A percentile compares a stretch with the other conserved stretches of the same genome.
Evolutionary conservation across 192 early-diverging fungal genomes (phyloP).

Genomic region (Chytriomyces confervae): DNA sequence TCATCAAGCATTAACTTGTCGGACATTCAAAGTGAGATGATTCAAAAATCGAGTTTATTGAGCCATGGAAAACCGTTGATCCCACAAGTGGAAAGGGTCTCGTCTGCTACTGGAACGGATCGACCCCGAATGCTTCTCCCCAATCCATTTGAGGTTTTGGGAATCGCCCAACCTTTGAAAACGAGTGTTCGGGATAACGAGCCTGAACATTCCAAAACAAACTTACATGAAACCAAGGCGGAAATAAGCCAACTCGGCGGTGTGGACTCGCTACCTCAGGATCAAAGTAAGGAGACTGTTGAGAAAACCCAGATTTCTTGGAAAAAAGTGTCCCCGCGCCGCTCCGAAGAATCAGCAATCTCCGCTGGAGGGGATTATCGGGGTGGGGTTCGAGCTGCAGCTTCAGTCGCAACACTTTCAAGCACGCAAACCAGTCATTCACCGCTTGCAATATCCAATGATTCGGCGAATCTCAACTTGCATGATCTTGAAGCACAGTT

Average conservation of each 20-base stretch:
- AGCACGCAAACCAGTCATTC: neutral
- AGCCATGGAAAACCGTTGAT: too few relatives aligned
- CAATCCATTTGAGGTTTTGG: constrained; percentile 31
- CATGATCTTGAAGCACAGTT: neutral
- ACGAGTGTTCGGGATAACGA: neutral
- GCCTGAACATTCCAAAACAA: neutral
- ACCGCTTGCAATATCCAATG: too few relatives aligned
- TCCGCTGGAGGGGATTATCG: neutral
- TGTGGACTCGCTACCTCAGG: too few relatives aligned
- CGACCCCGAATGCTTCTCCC: neutral
- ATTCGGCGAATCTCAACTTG: too few relatives aligned
- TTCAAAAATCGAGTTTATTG: too few relatives aligned
- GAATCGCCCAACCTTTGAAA: neutral
- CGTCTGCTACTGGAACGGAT: too few relatives aligned
- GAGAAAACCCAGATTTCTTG: neutral
- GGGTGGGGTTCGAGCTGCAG: neutral
- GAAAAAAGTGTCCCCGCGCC: constrained; percentile 7
- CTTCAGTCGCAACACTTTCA: neutral
- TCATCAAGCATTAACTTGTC: too few relatives aligned
- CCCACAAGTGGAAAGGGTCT: too few relatives aligned
- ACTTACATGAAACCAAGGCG: neutral
- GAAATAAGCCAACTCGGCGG: neutral
- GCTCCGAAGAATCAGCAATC: neutral
- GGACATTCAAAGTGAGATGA: too few relatives aligned
- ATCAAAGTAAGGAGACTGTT: too few relatives aligned